Evolutionary conservation across 2,329 filamentous ascomycete genomes (phyloP).

Genomic region (Parascedosporium putredinis): DNA sequence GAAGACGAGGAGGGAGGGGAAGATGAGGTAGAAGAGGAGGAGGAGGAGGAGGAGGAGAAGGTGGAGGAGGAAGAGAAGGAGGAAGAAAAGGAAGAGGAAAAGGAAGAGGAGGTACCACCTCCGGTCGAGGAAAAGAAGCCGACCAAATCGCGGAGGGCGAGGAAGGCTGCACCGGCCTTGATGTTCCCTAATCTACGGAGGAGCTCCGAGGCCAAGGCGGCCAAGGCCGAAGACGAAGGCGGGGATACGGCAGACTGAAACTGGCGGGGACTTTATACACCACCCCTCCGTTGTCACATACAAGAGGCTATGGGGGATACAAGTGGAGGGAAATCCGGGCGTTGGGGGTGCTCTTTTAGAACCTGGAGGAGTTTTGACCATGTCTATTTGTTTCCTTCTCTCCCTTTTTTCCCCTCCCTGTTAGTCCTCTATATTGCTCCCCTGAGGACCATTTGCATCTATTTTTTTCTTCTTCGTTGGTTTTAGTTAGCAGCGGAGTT

Average conservation of each 20-base stretch:
- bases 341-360: too few species aligned
- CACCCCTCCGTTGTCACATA: too few species aligned
- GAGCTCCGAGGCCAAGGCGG: constrained; percentile 15
- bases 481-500: background rate
- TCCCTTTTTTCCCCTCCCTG: too few species aligned
- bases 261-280: too few species aligned
- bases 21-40: background rate
- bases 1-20: background rate
- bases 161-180: constrained; percentile 15
- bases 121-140: constrained; percentile 13
- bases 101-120: constrained; percentile 11
- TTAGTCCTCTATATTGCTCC: too few species aligned
- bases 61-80: constrained; percentile 15
- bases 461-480: background rate
- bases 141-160: constrained; percentile 14
- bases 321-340: too few species aligned
- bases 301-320: too few species aligned
- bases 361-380: too few species aligned
- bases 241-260: background rate
- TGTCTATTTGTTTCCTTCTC: too few species aligned
- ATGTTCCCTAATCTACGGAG: constrained; percentile 7
- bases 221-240: constrained; percentile 12
- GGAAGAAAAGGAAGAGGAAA: constrained; percentile 13
- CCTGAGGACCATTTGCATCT: too few species aligned
- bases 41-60: constrained; percentile 3